phyloP scores from a whole-genome alignment of 306 rosid genomes.

The Acacia acuminata region DNA sequence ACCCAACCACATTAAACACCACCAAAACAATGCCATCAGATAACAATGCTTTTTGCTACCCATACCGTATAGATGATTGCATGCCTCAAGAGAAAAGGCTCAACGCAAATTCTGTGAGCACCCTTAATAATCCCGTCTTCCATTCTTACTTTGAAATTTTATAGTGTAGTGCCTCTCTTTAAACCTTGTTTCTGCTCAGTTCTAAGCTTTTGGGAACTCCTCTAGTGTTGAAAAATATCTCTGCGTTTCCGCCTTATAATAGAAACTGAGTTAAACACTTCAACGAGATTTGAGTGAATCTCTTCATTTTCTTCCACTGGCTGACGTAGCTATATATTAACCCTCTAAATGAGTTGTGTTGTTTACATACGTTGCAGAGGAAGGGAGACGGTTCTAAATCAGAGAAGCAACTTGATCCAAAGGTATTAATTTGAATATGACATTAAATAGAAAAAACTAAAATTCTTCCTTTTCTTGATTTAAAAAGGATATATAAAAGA shows the following conservation, averaged over 20 bases:
- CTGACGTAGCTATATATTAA: not conserved
- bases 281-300: not conserved
- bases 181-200: not conserved
- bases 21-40: constrained; percentile 43
- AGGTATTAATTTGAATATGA: constrained; percentile 48
- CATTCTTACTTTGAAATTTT: not conserved
- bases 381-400: constrained; percentile 78
- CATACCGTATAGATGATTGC: constrained; percentile 44
- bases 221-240: not conserved
- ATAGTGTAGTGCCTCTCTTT: not conserved
- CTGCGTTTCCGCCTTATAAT: not conserved
- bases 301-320: not conserved
- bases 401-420: constrained; percentile 83
- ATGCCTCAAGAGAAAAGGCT: constrained; percentile 30
- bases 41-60: constrained; percentile 61
- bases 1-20: constrained; percentile 14
- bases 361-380: constrained; percentile 53
- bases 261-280: not conserved
- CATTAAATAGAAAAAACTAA: not conserved
- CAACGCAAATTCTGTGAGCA: constrained; percentile 46
- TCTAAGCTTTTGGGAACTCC: not conserved
- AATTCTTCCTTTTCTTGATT: not conserved
- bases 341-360: not conserved
- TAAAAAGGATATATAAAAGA: not conserved
- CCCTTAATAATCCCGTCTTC: constrained; percentile 15